A percentile compares a stretch with the other conserved stretches of the same genome.
Evolutionary conservation across 768 basidiomycete genomes (phyloP).

Genomic region (Suillus variegatus): DNA sequence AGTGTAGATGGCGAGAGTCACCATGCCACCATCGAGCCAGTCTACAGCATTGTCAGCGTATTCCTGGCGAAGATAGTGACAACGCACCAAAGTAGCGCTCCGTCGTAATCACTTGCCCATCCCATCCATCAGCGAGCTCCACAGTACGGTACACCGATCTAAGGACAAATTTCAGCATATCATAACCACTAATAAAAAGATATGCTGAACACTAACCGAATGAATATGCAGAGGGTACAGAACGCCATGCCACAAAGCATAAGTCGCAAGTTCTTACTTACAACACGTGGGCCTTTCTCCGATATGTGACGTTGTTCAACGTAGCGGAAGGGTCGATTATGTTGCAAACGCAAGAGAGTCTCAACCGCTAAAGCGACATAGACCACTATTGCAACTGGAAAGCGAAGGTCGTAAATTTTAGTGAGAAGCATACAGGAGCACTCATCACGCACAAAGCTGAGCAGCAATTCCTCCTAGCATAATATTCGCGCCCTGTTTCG

Average conservation of each 20-base stretch:
- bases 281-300: constrained; percentile 5
- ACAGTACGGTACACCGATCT: constrained; percentile 18
- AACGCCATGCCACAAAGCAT: constrained; percentile 40
- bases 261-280: constrained; percentile 21
- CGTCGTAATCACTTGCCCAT: constrained; percentile 48
- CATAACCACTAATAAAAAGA: neutral
- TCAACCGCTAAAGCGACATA: constrained; percentile 46
- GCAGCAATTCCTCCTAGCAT: constrained; percentile 68
- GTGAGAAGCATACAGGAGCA: constrained; percentile 19
- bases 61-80: neutral
- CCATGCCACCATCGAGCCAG: constrained; percentile 50
- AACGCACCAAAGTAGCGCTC: constrained; percentile 50
- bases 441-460: constrained; percentile 45
- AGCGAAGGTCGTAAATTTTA: constrained; percentile 16
- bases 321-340: constrained; percentile 35
- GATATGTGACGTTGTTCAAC: neutral
- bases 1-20: constrained; percentile 45
- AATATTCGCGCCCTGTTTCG: constrained; percentile 45
- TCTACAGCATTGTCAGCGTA: constrained; percentile 32
- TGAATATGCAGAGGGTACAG: constrained; percentile 44
- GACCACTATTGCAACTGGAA: constrained; percentile 42
- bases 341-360: constrained; percentile 44
- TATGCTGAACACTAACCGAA: constrained; percentile 36
- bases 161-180: neutral
- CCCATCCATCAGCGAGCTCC: constrained; percentile 36